Evolutionary conservation across 2,329 filamentous ascomycete species (phyloP), one percentile per base, ranked within the genome.

Genomic region (Colletotrichum gigasporum): DNA sequence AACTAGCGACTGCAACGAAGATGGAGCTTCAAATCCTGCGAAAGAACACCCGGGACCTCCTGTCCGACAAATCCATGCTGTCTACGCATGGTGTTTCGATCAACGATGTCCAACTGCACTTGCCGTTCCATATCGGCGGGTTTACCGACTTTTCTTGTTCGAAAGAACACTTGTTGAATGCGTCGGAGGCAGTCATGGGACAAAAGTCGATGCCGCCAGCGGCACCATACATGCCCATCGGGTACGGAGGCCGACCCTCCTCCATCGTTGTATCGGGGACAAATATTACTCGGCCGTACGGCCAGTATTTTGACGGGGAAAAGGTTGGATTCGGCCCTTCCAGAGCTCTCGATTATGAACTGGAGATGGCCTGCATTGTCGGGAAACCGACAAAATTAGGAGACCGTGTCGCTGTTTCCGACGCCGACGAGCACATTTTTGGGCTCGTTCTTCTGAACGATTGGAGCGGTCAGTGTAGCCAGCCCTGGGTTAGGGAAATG

Each of bases 361-460:
- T 83, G 20, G 82, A 84, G 52, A 71, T 84, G 20, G 82, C 79
- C 0, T 76, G 79, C 5, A 70, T 84, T 2, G 74, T 84, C 7
- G 80, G 81, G 2, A 81, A 82, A 39, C 72, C 78, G 0, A 70
- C 78, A 9, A 63, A 69, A 0, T 67, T 77, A n/a, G 75, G 78
- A 2, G 66, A 80, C 41, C 71, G 73, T 0, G 64, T 85, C 0
- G 68, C 72, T 0, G 74, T 79, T 0, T 80, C 79, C 18, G 81
- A 85, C 28, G 84, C 87, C 0, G 80, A 85, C 6, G 79, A 86
- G 0, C 85, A 90, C 67, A 86, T 90, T 14, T 90, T 90, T 71
- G 87, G 88, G 0, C 77, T 88, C n/a, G 83, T 87, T 0, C 73
- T 90, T 35, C 69, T 90, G 11, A 90, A 90, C 66, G 87, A 90